Conservation (phyloP, 306 rosid genomes). For the Cucurbita argyrosperma region DNA sequence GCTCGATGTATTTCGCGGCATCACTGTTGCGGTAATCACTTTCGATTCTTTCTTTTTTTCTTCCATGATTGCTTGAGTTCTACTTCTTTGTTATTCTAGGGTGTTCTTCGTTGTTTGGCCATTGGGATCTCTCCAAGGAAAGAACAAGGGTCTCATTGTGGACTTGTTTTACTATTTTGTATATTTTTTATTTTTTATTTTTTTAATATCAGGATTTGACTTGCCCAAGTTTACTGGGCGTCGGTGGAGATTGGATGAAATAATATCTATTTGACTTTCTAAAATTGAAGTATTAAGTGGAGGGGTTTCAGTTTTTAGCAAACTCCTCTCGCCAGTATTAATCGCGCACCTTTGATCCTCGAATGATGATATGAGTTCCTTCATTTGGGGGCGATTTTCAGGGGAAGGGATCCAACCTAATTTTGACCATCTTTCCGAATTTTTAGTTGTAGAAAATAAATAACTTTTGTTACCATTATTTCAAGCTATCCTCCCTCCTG, state of each 20-base stretch:
- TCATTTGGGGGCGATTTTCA: neutral
- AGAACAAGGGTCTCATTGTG: neutral
- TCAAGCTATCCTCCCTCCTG: neutral
- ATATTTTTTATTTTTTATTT: neutral
- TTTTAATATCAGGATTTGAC: neutral
- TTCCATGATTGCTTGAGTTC: neutral
- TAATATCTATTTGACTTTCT: conserved; percentile 1
- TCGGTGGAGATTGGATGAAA: neutral
- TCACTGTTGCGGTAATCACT: conserved; percentile 65
- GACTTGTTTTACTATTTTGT: neutral
- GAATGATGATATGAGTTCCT: neutral
- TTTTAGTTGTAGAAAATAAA: neutral
- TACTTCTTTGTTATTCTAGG: neutral
- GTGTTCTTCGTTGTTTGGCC: neutral
- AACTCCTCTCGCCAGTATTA: neutral
- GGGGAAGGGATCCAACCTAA: neutral
- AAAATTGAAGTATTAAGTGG: neutral
- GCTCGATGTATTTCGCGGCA: conserved; percentile 87
- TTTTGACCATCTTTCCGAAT: neutral
- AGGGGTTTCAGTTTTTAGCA: neutral
- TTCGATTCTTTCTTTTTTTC: neutral
- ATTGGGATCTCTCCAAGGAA: neutral
- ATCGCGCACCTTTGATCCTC: neutral
- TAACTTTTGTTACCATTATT: neutral
- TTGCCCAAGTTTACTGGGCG: neutral